Conservation (phyloP, 1,284 basidiomycete genomes). For the Puccinia horiana region DNA sequence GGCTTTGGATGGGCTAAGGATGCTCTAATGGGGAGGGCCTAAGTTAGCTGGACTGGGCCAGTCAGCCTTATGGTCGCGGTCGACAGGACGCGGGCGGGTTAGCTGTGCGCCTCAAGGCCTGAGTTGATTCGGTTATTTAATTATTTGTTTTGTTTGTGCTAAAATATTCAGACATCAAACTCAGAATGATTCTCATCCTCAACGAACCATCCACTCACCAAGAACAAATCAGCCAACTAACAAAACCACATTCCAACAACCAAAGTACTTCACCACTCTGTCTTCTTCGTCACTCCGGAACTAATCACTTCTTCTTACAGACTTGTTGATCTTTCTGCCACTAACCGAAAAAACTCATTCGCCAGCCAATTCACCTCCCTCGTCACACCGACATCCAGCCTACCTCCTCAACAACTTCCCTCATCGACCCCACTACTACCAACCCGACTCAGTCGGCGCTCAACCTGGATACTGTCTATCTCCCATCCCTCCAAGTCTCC, state of each 20-base stretch:
- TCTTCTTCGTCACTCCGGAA: neutral
- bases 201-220: neutral
- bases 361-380: neutral
- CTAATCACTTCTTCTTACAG: neutral
- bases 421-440: conserved; percentile 15
- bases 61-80: too few species aligned
- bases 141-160: neutral
- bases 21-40: too few species aligned
- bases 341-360: neutral
- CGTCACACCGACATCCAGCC: neutral
- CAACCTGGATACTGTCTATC: conserved; percentile 21
- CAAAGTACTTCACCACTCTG: neutral
- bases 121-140: too few species aligned
- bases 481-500: neutral
- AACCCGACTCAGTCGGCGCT: neutral
- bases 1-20: too few species aligned
- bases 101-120: too few species aligned
- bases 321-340: neutral
- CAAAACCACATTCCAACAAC: neutral
- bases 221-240: neutral
- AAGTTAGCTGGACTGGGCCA: too few species aligned
- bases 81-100: too few species aligned
- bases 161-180: neutral
- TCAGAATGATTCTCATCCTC: neutral
- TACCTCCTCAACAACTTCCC: conserved; percentile 9